phyloP scores from a whole-genome alignment of 345 rosid genomes.

The Microthlaspi erraticum region DNA sequence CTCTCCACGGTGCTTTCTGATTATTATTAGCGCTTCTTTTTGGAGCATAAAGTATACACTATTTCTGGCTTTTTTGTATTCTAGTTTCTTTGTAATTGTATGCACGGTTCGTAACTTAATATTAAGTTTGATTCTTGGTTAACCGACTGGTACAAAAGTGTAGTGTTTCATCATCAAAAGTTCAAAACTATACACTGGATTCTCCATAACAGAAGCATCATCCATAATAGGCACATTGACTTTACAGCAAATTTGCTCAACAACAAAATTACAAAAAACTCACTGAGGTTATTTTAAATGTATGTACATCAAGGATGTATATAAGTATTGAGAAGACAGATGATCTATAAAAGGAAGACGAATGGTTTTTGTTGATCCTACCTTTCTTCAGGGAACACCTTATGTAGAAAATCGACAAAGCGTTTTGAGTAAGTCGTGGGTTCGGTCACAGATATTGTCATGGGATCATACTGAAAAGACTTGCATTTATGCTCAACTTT shows the following conservation, averaged over 20 bases:
- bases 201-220: background rate
- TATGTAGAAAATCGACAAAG: slow-evolving; percentile 72
- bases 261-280: slow-evolving; percentile 11
- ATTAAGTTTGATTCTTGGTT: slow-evolving; percentile 12
- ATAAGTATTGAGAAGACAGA: slow-evolving; percentile 15
- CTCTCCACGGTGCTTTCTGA: background rate
- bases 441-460: slow-evolving; percentile 66
- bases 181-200: background rate
- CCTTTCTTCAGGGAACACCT: slow-evolving; percentile 60
- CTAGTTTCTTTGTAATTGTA: slow-evolving; percentile 25
- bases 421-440: slow-evolving; percentile 74
- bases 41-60: background rate
- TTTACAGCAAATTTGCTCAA: background rate
- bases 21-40: slow-evolving; percentile 9
- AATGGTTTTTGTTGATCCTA: slow-evolving; percentile 28
- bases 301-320: slow-evolving; percentile 33
- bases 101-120: background rate
- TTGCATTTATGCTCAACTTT: slow-evolving; percentile 75
- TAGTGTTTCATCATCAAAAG: slow-evolving; percentile 1
- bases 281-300: slow-evolving; percentile 17
- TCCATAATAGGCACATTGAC: slow-evolving; percentile 5
- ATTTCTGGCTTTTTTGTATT: background rate
- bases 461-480: slow-evolving; percentile 67
- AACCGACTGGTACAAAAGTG: background rate
- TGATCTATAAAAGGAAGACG: background rate